Evolutionary conservation across 169 alveolate genomes (phyloP), one percentile per base, ranked within the genome.

Genomic region (Amoebophrya sp.): DNA sequence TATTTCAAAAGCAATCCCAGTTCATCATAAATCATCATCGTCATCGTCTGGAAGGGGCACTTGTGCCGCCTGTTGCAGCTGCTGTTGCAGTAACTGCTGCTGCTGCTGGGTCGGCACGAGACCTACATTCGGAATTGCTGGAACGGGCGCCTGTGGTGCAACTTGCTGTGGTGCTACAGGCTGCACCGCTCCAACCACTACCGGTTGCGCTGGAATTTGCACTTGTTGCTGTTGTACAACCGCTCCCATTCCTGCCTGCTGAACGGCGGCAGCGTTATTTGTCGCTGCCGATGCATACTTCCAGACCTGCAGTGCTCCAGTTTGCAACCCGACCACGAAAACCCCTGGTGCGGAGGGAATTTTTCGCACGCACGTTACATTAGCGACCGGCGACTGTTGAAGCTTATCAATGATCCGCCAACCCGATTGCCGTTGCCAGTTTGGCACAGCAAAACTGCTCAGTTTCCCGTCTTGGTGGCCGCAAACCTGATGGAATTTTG

Each of bases 41-140:
- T 66, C 83, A 66, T 66, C 83, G 35, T 66, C 83, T 25, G 83
- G 83, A 2, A 66, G 18, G 35, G 83, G 83, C 83, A 66, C 83
- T 25, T 25, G 7, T n/a, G 83, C 83, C 83, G 10, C 83, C 38
- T 12, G 83, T 25, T 66, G 83, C 83, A 1, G 39, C 83, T 66
- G 83, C 10, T 2, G 32, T 66, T 7, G 39, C 83, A n/a, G 66
- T 7, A 12, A 25, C 83, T 25, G 83, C 32, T 7, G 35, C 38
- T 25, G 35, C 35, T 66, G 83, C 29, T 18, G 83, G 0, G 29
- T 2, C 83, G 29, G 35, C 29, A 66, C 2, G 32, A 66, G 10
- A 66, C 38, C 38, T 66, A 18, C 18, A 12, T 7, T 18, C 66
- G 66, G 66, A 7, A 47, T 47, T 12, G 18, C 18, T 47, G 7